A percentile compares a stretch with the other conserved stretches of the same genome.
These are phyloP conservation scores for Cryptococcus sp. DNA, from an alignment of 1,284 basidiomycete genomes.

Conservation along the genomic window DNA sequence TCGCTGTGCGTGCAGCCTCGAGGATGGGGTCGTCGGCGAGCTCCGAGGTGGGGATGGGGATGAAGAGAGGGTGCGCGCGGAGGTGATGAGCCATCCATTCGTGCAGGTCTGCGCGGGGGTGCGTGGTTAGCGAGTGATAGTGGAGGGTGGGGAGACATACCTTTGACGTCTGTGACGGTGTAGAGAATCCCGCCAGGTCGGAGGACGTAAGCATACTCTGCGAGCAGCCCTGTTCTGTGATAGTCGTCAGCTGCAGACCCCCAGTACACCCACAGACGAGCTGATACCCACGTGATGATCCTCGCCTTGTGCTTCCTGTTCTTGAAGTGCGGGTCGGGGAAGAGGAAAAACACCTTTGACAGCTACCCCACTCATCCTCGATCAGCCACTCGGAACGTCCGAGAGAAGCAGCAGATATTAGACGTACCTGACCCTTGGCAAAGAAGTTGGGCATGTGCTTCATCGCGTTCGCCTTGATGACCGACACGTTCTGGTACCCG, in stretches of 20 bases:
- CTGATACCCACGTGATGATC: conserved; percentile 69
- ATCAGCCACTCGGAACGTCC: neutral
- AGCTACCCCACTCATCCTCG: conserved; percentile 49
- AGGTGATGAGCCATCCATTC: conserved; percentile 94
- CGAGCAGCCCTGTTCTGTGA: conserved; percentile 71
- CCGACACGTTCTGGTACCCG: conserved; percentile 85
- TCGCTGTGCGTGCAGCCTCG: conserved; percentile 75
- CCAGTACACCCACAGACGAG: neutral
- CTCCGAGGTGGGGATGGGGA: conserved; percentile 68
- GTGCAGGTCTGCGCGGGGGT: conserved; percentile 63
- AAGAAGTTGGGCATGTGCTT: conserved; percentile 99
- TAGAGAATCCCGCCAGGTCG: conserved; percentile 90
- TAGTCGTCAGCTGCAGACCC: neutral
- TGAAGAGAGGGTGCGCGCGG: conserved; percentile 79
- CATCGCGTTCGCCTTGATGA: conserved; percentile 96
- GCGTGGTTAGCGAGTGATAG: neutral
- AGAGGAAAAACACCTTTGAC: conserved; percentile 93
- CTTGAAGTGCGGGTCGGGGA: conserved; percentile 99
- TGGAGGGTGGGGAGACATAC: conserved; percentile 23
- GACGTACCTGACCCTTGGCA: conserved; percentile 67
- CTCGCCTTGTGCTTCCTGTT: conserved; percentile 92
- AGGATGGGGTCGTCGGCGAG: conserved; percentile 64
- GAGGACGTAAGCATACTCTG: conserved; percentile 87
- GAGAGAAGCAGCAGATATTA: neutral
- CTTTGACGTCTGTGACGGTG: conserved; percentile 92